A percentile compares a stretch with the other conserved stretches of the same genome.
Conservation (phyloP, 257 asterid genomes). For the Asclepias syriaca region DNA sequence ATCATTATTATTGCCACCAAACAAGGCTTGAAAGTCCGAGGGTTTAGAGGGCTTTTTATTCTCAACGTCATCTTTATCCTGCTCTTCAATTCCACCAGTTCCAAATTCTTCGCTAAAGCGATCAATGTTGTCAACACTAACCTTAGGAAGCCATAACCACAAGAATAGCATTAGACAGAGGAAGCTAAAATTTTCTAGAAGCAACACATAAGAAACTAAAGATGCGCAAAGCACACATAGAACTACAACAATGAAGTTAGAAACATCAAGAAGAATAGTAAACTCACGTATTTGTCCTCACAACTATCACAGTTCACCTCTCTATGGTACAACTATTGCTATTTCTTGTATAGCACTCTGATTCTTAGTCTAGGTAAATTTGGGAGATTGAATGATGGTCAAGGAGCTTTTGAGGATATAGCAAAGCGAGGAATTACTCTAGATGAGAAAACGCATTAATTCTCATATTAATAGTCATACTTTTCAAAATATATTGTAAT, state of each 20-base stretch:
- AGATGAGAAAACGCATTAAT: conserved; percentile 6
- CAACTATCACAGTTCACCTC: not conserved
- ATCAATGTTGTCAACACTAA: conserved; percentile 59
- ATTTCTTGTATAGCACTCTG: conserved; percentile 43
- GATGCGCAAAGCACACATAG: not conserved
- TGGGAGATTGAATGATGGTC: conserved; percentile 70
- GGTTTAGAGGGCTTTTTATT: conserved; percentile 58
- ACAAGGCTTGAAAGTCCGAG: conserved; percentile 65
- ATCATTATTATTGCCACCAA: conserved; percentile 75
- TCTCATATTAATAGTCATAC: too few relatives aligned
- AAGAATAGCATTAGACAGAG: not conserved
- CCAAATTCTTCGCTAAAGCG: conserved; percentile 77
- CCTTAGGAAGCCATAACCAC: conserved; percentile 33
- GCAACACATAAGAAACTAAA: not conserved
- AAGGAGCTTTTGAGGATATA: conserved; percentile 72
- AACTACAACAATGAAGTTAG: not conserved
- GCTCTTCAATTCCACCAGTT: conserved; percentile 46
- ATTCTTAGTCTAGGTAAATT: conserved; percentile 46
- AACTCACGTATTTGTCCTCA: not conserved
- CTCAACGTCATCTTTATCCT: conserved; percentile 43
- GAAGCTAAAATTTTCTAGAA: not conserved
- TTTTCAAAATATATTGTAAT: too few relatives aligned
- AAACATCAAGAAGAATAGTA: not conserved
- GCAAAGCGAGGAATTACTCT: conserved; percentile 61
- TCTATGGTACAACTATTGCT: not conserved